phyloP scores from a whole-genome alignment of 129 eudicot genomes.

The Apium graveolens region DNA sequence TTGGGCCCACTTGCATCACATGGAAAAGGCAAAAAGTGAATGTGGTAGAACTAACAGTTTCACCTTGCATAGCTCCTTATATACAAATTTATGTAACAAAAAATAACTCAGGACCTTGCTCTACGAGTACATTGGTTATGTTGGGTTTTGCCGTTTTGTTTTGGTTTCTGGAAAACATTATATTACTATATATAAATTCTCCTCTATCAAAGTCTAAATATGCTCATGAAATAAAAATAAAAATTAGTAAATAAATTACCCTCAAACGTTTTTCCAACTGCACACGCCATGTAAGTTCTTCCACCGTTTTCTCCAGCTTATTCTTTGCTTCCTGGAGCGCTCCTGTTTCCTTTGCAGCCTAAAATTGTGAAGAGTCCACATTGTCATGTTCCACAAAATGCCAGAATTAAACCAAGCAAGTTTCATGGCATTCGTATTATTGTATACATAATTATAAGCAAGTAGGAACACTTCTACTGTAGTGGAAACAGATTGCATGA shows the following conservation, averaged over 20 bases:
- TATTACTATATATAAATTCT: background rate
- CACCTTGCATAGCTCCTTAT: background rate
- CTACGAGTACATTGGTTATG: background rate
- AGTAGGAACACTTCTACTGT: background rate
- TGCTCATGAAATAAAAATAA: background rate
- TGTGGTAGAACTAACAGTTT: background rate
- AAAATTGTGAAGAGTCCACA: background rate
- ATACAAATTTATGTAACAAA: background rate
- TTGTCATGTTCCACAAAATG: background rate
- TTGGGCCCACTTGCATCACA: background rate
- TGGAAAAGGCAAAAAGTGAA: background rate
- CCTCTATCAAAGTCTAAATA: background rate
- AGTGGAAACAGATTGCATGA: too few relatives aligned
- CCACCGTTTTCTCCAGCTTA: conserved; percentile 61
- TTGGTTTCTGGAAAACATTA: background rate
- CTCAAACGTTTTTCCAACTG: conserved; percentile 72
- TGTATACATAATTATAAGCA: background rate
- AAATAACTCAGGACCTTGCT: background rate
- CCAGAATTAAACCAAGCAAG: background rate
- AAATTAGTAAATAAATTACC: conserved; percentile 26
- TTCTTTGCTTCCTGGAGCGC: conserved; percentile 79
- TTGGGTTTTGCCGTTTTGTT: background rate
- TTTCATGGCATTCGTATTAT: background rate
- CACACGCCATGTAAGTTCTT: conserved; percentile 54
- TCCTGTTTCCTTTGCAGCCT: conserved; percentile 76